These are phyloP conservation scores for Paraurostyla sp. DNA, from an alignment of 73 alveolate species.

Conservation along the genomic window DNA sequence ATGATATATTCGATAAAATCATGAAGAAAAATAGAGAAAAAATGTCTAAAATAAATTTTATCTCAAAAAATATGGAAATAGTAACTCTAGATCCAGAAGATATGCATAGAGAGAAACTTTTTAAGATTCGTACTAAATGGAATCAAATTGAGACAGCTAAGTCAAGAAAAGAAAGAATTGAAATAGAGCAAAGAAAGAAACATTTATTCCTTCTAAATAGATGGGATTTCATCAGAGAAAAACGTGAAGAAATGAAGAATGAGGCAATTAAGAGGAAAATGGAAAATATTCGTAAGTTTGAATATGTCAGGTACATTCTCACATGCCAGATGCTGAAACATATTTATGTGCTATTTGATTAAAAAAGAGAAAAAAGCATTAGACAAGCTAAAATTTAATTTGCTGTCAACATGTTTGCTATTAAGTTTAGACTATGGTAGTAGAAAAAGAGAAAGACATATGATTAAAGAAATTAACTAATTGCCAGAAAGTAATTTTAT, in stretches of 20 bases:
- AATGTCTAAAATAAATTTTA: conserved; percentile 7
- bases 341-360: not conserved
- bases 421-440: conserved; percentile 31
- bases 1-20: conserved; percentile 34
- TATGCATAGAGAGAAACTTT: not conserved
- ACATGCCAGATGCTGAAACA: conserved; percentile 38
- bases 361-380: conserved; percentile 15
- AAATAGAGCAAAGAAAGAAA: conserved; percentile 12
- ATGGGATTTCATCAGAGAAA: not conserved
- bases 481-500: not conserved
- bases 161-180: not conserved
- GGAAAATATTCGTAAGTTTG: conserved; percentile 3
- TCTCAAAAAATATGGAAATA: conserved; percentile 32
- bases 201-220: conserved; percentile 12
- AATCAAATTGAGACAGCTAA: conserved; percentile 7
- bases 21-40: conserved; percentile 45
- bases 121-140: conserved; percentile 22
- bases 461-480: not conserved
- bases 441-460: conserved; percentile 2
- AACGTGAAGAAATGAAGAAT: not conserved
- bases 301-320: conserved; percentile 1
- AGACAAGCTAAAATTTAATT: conserved; percentile 26
- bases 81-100: not conserved
- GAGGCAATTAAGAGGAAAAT: not conserved
- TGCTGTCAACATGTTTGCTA: conserved; percentile 53